A percentile compares a stretch with the other conserved stretches of the same genome.
Evolutionary conservation across 441 rosid species (phyloP).

Genomic region (Aleurites moluccanus): DNA sequence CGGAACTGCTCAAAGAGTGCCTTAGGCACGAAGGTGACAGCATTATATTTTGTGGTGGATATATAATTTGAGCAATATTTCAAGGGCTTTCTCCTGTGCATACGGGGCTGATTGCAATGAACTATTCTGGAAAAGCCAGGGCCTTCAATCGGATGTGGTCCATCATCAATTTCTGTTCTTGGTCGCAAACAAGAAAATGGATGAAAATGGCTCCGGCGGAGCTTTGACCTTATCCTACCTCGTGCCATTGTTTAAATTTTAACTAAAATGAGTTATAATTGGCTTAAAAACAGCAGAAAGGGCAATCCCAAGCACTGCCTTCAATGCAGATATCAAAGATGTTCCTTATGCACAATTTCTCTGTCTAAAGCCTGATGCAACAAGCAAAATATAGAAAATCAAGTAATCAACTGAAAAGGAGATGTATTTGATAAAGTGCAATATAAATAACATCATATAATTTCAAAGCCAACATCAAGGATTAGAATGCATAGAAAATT

Average conservation of each 20-base stretch:
- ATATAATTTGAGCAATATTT: constrained; percentile 74
- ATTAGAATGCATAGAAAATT: not conserved
- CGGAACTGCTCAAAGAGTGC: constrained; percentile 93
- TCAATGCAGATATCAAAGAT: constrained; percentile 23
- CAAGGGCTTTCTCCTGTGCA: constrained; percentile 80
- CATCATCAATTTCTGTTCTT: constrained; percentile 41
- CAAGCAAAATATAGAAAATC: constrained; percentile 20
- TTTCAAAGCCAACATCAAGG: not conserved
- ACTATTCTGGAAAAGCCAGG: constrained; percentile 75
- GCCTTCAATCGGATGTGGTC: constrained; percentile 63
- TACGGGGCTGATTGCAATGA: constrained; percentile 67
- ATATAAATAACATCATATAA: not conserved
- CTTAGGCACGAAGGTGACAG: constrained; percentile 78
- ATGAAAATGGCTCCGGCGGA: constrained; percentile 71
- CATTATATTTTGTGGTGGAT: constrained; percentile 87
- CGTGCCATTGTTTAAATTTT: constrained; percentile 47
- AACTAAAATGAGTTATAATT: constrained; percentile 20
- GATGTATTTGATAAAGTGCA: constrained; percentile 18
- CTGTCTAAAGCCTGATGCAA: constrained; percentile 31
- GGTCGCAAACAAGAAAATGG: constrained; percentile 83
- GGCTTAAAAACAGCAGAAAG: constrained; percentile 25
- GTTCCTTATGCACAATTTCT: constrained; percentile 24
- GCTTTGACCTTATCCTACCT: constrained; percentile 71
- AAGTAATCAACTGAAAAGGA: constrained; percentile 19
- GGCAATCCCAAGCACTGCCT: constrained; percentile 27